Evolutionary conservation across 768 basidiomycete genomes (phyloP), one percentile per base, ranked within the genome.

Genomic region (Pluteus cervinus): DNA sequence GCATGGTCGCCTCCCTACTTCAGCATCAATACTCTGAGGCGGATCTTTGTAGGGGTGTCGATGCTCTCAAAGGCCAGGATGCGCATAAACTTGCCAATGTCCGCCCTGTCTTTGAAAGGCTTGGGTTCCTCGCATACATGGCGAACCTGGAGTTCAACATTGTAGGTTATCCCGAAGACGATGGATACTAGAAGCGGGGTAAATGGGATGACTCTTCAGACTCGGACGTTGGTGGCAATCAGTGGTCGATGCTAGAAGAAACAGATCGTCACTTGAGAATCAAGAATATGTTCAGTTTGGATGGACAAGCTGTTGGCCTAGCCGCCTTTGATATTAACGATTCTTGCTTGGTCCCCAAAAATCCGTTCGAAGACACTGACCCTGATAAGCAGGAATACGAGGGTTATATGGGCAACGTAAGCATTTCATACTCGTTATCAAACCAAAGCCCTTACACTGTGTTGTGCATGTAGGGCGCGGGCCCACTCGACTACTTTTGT

Each of bases 321-420:
- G 17, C 48, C 3, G 36, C 39, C 7, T 40, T 43, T 62, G 4
- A 38, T 1, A 16, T 66, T 6, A 39, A 45, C 1, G 39, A 53
- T 21, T 47, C 53, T 8, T 49, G 51, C 24, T 45, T 68, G 11
- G 51, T 69, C 20, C 64, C 62, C 1, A 49, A 50, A 25, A 41
- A 63, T 31, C 49, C 58, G 0, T 67, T 69, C 41, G 55, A 66
- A 22, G 57, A 46, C 18, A 36, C 22, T 5, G 36, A 39, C 8
- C 66, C 65, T 4, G 61, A 68, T 39, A 48, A 61, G 3, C 45
- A 50, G n/a, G 55, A 67, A 3, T 68, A 66, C 31, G 63, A 66
- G 34, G 62, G 64, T 16, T 69, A 68, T 43, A 54, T 55, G 48
- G 66, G 61, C 10, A 66, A 68, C 46, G 69, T 68, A 26, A 32